A percentile compares a stretch with the other conserved stretches of the same genome.
phyloP scores from a whole-genome alignment of 768 basidiomycete genomes.

The Terana coerulea region DNA sequence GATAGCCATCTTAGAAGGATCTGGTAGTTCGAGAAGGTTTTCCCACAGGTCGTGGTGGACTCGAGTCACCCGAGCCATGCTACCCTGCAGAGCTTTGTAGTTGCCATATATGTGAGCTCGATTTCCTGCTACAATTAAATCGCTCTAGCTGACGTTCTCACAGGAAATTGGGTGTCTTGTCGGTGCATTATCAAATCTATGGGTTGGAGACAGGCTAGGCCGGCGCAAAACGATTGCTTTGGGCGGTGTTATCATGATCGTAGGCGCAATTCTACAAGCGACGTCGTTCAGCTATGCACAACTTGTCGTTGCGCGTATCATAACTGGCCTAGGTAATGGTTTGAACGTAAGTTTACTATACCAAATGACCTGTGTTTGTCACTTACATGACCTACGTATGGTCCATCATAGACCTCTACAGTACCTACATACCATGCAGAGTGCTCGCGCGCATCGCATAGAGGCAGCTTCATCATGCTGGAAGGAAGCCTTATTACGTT shows the following conservation, averaged over 20 bases:
- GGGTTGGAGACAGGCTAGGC: conserved; percentile 58
- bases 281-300: conserved; percentile 56
- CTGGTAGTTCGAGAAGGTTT: conserved; percentile 54
- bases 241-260: conserved; percentile 57
- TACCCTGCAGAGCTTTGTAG: conserved; percentile 54
- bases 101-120: conserved; percentile 50
- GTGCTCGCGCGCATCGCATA: conserved; percentile 53
- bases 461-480: conserved; percentile 63
- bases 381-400: too few relatives aligned
- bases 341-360: conserved; percentile 42
- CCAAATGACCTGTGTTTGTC: too few relatives aligned
- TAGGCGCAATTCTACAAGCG: conserved; percentile 59
- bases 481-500: conserved; percentile 62
- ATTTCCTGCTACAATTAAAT: too few relatives aligned
- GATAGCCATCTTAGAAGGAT: too few relatives aligned
- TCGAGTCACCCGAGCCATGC: conserved; percentile 44
- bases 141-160: not conserved
- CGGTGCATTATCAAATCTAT: conserved; percentile 60
- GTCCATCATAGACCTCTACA: conserved; percentile 48
- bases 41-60: conserved; percentile 46
- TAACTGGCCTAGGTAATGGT: conserved; percentile 66
- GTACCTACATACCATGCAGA: conserved; percentile 65
- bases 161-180: conserved; percentile 64
- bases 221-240: conserved; percentile 54
- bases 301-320: conserved; percentile 55